Conservation (phyloP, 108 stramenopile genomes). For the Hondaea fermentalgiana region DNA sequence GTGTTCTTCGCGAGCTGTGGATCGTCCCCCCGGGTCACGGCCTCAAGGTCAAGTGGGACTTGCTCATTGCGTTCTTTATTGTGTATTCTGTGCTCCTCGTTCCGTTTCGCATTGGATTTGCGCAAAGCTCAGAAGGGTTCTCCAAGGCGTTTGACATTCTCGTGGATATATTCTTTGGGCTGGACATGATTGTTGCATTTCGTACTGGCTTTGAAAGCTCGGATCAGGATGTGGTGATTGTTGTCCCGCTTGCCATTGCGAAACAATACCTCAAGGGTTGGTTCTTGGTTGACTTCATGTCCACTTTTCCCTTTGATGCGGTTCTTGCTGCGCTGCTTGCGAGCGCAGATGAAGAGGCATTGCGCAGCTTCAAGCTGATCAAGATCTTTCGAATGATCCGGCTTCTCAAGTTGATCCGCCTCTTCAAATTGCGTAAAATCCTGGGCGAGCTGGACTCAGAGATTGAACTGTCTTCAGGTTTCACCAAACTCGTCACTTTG, state of each 20-base stretch:
- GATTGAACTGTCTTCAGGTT: background rate
- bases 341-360: background rate
- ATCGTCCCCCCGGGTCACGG: background rate
- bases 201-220: conserved; percentile 29
- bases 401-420: conserved; percentile 31
- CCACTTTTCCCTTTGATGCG: conserved; percentile 45
- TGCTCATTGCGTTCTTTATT: conserved; percentile 31
- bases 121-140: background rate
- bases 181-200: conserved; percentile 44
- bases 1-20: background rate
- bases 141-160: conserved; percentile 25
- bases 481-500: conserved; percentile 22
- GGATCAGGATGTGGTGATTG: conserved; percentile 27
- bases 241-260: conserved; percentile 21
- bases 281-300: conserved; percentile 36
- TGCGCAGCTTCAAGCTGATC: conserved; percentile 34
- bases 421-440: conserved; percentile 21
- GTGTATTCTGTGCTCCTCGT: conserved; percentile 32
- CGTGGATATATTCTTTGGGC: conserved; percentile 27
- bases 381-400: conserved; percentile 35
- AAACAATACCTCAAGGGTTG: conserved; percentile 31
- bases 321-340: background rate
- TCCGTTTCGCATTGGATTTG: conserved; percentile 41
- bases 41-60: conserved; percentile 31
- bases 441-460: background rate